phyloP scores from a whole-genome alignment of 345 rosid genomes.

The Salix suchowensis region DNA sequence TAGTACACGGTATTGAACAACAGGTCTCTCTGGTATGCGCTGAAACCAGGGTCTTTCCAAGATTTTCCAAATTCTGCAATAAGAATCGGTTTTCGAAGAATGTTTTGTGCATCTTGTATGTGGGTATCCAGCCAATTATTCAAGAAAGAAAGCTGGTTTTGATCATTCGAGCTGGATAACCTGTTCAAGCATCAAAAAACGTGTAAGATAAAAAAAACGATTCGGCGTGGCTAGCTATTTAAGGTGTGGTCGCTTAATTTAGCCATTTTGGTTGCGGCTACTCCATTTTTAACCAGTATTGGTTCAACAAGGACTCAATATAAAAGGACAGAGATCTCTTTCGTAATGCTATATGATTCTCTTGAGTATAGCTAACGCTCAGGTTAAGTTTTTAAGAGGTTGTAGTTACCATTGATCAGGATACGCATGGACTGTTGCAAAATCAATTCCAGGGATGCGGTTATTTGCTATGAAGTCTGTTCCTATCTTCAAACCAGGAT shows the following conservation, averaged over 20 bases:
- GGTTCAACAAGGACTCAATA: not conserved
- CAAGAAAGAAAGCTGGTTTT: slow-evolving; percentile 19
- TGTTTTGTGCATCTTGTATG: slow-evolving; percentile 23
- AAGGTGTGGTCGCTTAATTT: not conserved
- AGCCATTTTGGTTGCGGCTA: not conserved
- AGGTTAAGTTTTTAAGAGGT: not conserved
- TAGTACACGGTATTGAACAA: slow-evolving; percentile 24
- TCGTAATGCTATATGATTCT: not conserved
- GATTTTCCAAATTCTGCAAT: slow-evolving; percentile 31
- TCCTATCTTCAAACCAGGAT: slow-evolving; percentile 21
- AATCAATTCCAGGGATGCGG: slow-evolving; percentile 20
- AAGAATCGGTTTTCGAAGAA: slow-evolving; percentile 26
- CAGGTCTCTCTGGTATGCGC: slow-evolving; percentile 20
- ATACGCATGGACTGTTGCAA: slow-evolving; percentile 28
- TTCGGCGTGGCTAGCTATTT: not conserved
- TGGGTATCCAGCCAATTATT: slow-evolving; percentile 30
- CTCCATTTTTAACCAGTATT: not conserved
- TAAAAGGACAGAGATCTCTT: not conserved
- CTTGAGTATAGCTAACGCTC: not conserved
- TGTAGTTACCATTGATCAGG: slow-evolving; percentile 29
- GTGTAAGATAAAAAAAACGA: not conserved
- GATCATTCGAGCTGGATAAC: slow-evolving; percentile 52
- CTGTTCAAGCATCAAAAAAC: slow-evolving; percentile 32
- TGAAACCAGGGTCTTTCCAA: slow-evolving; percentile 20
- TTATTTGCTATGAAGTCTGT: slow-evolving; percentile 31